Base-by-base conservation (phyloP, 1,284 basidiomycete species). In the Phellinidium pouzarii region DNA sequence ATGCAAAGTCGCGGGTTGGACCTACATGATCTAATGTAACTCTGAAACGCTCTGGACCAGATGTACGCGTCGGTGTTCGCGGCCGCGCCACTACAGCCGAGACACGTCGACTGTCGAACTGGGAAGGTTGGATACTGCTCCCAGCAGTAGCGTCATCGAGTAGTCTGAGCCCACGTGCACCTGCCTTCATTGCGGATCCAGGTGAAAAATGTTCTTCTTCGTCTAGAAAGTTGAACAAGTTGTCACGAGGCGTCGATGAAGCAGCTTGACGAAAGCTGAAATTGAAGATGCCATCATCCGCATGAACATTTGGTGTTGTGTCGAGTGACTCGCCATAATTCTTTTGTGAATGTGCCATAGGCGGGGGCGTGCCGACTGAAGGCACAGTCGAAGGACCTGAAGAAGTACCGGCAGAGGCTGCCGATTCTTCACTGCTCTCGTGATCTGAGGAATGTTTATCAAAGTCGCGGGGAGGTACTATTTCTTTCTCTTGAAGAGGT, bases 281-380 rank as follows among this genome's bases (percentile, higher is more conserved):
- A 31, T 45, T 38, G 8, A 23, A 23, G 6, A 44, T 20, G 14
- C 45, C 45, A 27, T 51, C 54, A 19, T 41, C 45, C 66, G 60
- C 57, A 61, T 58, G 29, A 64, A 17, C 60, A 44, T 22, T 59
- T 57, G 19, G 61, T 5, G 23, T 58, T 55, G 12, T 63, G 63
- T 34, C 71, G 65, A n/a, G 67, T 50, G 25, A 71, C 62, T 11
- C 70, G 1, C 17, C 64, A 59, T 79, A 79, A 46, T 77, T 71
- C 44, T 76, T 75, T 3, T 79, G 75, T 9, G 82, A 71, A 50
- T 68, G 72, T 25, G 73, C 71, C 2, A 71, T 76, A 7, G 73
- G 77, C 38, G 74, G 79, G 26, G 71, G 72, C 1, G 70, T 78
- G 73, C 29, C 51, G 14, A 44, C 26, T 54, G 61, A 52, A 62